These are phyloP conservation scores for Camellia granthamiana DNA, from an alignment of 148 eudicot genomes.

Conservation along the genomic window DNA sequence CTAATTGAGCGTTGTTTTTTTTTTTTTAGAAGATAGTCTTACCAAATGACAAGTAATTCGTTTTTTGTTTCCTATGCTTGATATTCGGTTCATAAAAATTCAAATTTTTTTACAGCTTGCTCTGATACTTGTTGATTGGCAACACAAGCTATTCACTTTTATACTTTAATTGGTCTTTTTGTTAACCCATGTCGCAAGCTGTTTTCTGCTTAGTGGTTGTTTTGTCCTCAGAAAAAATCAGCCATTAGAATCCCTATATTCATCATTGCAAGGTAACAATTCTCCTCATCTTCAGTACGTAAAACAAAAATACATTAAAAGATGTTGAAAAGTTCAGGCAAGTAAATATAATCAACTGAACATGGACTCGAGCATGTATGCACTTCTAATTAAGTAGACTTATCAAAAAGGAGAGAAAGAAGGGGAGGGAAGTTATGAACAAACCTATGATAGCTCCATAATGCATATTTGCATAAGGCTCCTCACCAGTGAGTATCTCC, in stretches of 20 bases:
- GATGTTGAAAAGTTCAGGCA: neutral
- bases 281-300: neutral
- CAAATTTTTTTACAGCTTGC: neutral
- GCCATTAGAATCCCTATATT: too few species aligned
- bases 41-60: too few species aligned
- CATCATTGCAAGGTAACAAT: neutral
- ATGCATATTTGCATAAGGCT: slow-evolving; percentile 51
- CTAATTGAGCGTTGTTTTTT: too few species aligned
- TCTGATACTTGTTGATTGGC: neutral
- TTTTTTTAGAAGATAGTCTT: too few species aligned
- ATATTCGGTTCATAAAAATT: neutral
- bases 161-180: neutral
- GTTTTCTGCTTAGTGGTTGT: neutral
- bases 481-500: slow-evolving; percentile 53
- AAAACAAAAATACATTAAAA: neutral
- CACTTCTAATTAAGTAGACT: slow-evolving; percentile 1
- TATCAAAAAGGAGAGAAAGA: neutral
- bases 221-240: too few species aligned
- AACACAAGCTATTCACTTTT: neutral
- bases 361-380: neutral
- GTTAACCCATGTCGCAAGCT: neutral
- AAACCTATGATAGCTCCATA: slow-evolving; percentile 46
- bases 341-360: neutral
- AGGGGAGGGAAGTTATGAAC: neutral
- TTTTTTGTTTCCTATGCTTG: too few species aligned